Percentiles rank a stretch among this genome's conserved stretches.
Conservation (phyloP, 305 asterid genomes). For the Solanum chacoense region DNA sequence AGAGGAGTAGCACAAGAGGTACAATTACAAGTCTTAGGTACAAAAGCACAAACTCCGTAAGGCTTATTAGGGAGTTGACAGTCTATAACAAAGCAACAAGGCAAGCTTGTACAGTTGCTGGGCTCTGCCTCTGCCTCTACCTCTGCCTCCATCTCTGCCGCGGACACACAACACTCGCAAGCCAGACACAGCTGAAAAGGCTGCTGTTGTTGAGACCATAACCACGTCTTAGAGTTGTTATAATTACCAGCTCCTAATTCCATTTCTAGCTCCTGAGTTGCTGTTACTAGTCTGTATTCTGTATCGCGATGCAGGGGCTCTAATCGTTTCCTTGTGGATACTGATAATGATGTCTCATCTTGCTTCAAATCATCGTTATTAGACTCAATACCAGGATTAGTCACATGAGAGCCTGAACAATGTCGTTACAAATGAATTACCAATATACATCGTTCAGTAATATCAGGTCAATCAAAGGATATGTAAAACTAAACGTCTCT, state of each 20-base stretch:
- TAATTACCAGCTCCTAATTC: neutral
- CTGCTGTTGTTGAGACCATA: neutral
- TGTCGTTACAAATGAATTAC: neutral
- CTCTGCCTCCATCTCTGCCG: neutral
- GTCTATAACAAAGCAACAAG: conserved; percentile 15
- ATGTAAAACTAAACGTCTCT: neutral
- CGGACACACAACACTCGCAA: conserved; percentile 7
- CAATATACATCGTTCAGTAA: neutral
- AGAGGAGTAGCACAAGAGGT: conserved; percentile 2
- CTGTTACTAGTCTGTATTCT: neutral
- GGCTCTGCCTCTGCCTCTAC: neutral
- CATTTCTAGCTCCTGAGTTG: neutral
- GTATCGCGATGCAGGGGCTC: neutral
- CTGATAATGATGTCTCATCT: neutral
- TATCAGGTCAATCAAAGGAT: neutral
- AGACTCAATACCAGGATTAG: neutral
- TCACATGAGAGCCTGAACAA: neutral
- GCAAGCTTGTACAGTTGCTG: neutral
- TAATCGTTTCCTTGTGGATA: neutral
- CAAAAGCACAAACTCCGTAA: conserved; percentile 17
- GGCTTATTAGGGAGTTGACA: conserved; percentile 17
- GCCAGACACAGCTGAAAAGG: conserved; percentile 5
- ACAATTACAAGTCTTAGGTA: conserved; percentile 11
- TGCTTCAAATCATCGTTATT: neutral
- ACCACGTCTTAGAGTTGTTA: neutral